Evolutionary conservation across 2,329 filamentous ascomycete species (phyloP), one percentile per base, ranked within the genome.

Genomic region (Alternaria gansuensis): DNA sequence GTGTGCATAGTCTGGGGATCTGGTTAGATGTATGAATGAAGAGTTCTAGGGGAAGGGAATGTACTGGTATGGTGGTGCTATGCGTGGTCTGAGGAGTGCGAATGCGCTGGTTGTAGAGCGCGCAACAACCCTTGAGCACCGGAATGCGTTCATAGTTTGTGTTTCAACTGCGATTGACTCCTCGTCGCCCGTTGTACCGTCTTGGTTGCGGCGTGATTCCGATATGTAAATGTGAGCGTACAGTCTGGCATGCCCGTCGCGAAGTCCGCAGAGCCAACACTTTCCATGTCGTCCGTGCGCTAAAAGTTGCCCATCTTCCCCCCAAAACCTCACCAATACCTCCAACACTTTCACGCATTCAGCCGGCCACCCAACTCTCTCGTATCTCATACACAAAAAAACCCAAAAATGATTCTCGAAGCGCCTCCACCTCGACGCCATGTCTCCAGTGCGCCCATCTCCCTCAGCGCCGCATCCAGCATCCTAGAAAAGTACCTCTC

Each of bases 401-500:
- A 28, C 66, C 54, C 48, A 13, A 31, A 24, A 24, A 79, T 79
- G 77, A 58, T 60, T 13, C 64, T 70, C 49, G 69, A 76, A 61
- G 64, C 73, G 17, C 75, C 75, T 57, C 78, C 79, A 11, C 79
- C 79, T 8, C 65, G 72, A 54, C 71, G 72, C 46, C 72, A 76
- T 62, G 54, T 77, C 49, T 68, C 72, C 46, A 64, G 64, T 41
- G 60, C 56, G 17, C 67, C 73, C 36, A 69, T 82, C 58, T 67
- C 75, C 29, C 65, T 72, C 44, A 34, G 66, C 10, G 59, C 60
- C 37, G 80, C 81, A 40, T 75, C 76, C 33, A 36, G 53, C 4
- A 66, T 74, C 17, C 69, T 84, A 23, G 64, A 77, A 17, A 70
- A 69, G 56, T 83, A 80, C 73, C 73, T 83, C 39, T 37, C 66